Conservation (phyloP, 2,329 filamentous ascomycete genomes). For the Cadophora luteo-olivacea region DNA sequence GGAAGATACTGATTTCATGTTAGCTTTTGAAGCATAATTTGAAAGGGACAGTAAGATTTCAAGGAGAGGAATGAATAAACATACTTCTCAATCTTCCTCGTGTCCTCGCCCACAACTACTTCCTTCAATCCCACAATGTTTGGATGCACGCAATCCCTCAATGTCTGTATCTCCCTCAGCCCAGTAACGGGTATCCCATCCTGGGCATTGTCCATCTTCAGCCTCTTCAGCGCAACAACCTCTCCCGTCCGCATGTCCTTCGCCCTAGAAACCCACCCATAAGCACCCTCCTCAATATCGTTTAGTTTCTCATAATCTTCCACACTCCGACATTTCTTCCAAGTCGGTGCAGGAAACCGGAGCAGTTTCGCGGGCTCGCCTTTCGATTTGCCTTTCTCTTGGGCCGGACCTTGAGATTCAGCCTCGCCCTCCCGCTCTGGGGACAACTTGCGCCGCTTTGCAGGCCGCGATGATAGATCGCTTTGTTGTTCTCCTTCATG, state of each 20-base stretch:
- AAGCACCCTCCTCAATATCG: conserved; percentile 96
- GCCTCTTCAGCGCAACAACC: conserved; percentile 89
- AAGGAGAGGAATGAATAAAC: conserved; percentile 12
- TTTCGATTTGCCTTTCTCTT: conserved; percentile 33
- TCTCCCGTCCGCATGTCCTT: conserved; percentile 74
- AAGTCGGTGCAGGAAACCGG: conserved; percentile 72
- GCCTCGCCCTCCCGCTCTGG: conserved; percentile 33
- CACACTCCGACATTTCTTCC: conserved; percentile 76
- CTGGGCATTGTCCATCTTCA: conserved; percentile 82
- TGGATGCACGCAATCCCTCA: conserved; percentile 78
- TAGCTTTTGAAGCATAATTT: not conserved
- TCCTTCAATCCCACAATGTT: conserved; percentile 86
- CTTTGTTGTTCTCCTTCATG: conserved; percentile 44
- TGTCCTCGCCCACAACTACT: conserved; percentile 77
- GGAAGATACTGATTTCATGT: conserved; percentile 69
- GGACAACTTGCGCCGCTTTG: conserved; percentile 65
- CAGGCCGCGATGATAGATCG: conserved; percentile 57
- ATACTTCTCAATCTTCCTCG: conserved; percentile 60
- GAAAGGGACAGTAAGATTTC: not conserved
- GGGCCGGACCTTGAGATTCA: conserved; percentile 17
- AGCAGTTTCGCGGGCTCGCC: conserved; percentile 63
- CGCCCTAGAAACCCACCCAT: conserved; percentile 91
- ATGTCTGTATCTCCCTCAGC: conserved; percentile 89
- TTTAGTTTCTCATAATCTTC: conserved; percentile 93
- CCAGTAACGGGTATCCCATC: conserved; percentile 89